A percentile compares a stretch with the other conserved stretches of the same genome.
Conservation (phyloP, 2,329 filamentous ascomycete species). For the Microsporum ferrugineum region DNA sequence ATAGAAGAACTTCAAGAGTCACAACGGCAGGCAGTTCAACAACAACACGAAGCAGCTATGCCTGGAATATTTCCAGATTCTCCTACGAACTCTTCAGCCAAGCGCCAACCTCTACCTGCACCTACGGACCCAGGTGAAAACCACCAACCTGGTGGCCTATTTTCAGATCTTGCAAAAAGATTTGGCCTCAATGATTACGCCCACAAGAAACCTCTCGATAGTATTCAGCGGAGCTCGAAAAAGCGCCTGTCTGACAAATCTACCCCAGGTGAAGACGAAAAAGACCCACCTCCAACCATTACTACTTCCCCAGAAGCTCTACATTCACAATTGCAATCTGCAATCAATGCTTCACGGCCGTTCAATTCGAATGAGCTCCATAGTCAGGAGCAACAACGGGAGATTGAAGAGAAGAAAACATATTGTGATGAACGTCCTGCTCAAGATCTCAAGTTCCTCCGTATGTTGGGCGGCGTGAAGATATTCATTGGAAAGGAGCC, state of each 20-base stretch:
- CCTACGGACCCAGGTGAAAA: constrained; percentile 5
- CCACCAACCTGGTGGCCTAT: constrained; percentile 37
- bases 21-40: constrained; percentile 19
- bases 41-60: constrained; percentile 40
- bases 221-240: constrained; percentile 13
- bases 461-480: constrained; percentile 59
- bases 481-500: constrained; percentile 56
- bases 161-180: constrained; percentile 56
- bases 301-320: constrained; percentile 32
- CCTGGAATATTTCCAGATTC: constrained; percentile 64
- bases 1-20: constrained; percentile 33
- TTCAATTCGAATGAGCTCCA: constrained; percentile 66
- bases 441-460: constrained; percentile 60
- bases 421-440: constrained; percentile 73
- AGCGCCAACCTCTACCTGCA: not conserved
- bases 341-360: constrained; percentile 65
- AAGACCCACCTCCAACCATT: constrained; percentile 18
- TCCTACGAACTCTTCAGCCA: constrained; percentile 35
- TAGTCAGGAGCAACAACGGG: constrained; percentile 56
- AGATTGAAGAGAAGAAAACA: constrained; percentile 68
- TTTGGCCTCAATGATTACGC: constrained; percentile 52
- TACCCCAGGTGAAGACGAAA: not conserved
- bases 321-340: constrained; percentile 51
- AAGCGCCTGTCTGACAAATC: not conserved
- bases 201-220: constrained; percentile 11